Evolutionary conservation across 441 rosid species (phyloP).

Genomic region (Euphorbia celastroides): DNA sequence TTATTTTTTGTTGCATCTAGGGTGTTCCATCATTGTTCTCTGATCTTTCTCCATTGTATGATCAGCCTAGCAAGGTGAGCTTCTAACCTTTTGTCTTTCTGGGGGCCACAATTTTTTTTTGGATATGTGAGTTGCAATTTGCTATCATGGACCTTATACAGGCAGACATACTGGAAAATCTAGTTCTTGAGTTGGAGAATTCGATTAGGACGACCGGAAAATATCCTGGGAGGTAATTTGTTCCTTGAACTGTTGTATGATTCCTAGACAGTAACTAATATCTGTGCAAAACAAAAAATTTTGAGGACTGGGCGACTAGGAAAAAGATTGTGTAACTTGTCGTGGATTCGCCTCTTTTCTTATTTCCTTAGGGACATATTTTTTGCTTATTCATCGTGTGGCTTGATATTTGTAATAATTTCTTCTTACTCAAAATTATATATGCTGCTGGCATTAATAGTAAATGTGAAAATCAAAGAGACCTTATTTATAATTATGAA

Average conservation of each 20-base stretch:
- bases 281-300: constrained; percentile 1
- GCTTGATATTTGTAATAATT: background rate
- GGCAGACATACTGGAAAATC: constrained; percentile 88
- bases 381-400: background rate
- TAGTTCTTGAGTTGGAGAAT: constrained; percentile 84
- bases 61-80: constrained; percentile 80
- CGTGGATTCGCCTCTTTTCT: background rate
- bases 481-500: background rate
- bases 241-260: constrained; percentile 14
- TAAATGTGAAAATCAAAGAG: constrained; percentile 1
- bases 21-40: constrained; percentile 98
- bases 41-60: constrained; percentile 91
- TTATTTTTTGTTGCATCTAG: constrained; percentile 35
- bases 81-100: constrained; percentile 17
- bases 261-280: background rate
- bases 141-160: constrained; percentile 27
- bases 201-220: constrained; percentile 55
- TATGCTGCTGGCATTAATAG: background rate
- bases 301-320: background rate
- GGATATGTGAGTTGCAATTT: constrained; percentile 11
- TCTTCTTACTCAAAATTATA: no score
- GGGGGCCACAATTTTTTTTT: constrained; percentile 10
- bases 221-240: constrained; percentile 76
- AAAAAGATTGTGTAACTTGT: background rate
- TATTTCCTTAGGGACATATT: background rate